phyloP scores from a whole-genome alignment of 306 rosid genomes.

The Adenanthera pavonina region DNA sequence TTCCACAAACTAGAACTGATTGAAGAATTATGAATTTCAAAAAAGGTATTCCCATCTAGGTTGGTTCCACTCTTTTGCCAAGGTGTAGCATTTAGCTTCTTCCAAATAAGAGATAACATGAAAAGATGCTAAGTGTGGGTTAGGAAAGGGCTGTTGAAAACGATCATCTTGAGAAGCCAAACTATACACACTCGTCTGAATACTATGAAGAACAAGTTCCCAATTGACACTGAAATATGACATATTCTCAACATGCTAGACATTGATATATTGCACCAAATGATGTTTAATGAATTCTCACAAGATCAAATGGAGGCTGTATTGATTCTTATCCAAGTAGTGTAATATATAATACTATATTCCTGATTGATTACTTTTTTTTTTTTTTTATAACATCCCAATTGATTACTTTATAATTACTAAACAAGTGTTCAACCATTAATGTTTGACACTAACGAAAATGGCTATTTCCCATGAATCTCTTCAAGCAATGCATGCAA shows the following conservation, averaged over 20 bases:
- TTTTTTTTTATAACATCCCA: too few relatives aligned
- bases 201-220: conserved; percentile 12
- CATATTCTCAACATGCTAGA: too few relatives aligned
- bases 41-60: conserved; percentile 34
- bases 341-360: not conserved
- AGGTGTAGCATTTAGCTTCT: conserved; percentile 7
- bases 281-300: not conserved
- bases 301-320: not conserved
- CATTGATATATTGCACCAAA: not conserved
- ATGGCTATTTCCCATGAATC: conserved; percentile 18
- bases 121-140: not conserved
- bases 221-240: conserved; percentile 4
- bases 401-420: conserved; percentile 3
- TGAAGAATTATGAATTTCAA: not conserved
- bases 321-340: not conserved
- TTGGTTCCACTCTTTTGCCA: conserved; percentile 28
- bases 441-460: conserved; percentile 20
- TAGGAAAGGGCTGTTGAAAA: not conserved
- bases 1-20: conserved; percentile 8
- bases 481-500: conserved; percentile 26
- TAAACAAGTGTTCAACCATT: conserved; percentile 21
- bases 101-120: conserved; percentile 5
- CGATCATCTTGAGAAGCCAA: not conserved
- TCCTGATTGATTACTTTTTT: not conserved
- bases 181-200: not conserved